These are phyloP conservation scores for Puccinellia tenuiflora DNA, from an alignment of 176 grass and related monocot species.

Conservation along the genomic window DNA sequence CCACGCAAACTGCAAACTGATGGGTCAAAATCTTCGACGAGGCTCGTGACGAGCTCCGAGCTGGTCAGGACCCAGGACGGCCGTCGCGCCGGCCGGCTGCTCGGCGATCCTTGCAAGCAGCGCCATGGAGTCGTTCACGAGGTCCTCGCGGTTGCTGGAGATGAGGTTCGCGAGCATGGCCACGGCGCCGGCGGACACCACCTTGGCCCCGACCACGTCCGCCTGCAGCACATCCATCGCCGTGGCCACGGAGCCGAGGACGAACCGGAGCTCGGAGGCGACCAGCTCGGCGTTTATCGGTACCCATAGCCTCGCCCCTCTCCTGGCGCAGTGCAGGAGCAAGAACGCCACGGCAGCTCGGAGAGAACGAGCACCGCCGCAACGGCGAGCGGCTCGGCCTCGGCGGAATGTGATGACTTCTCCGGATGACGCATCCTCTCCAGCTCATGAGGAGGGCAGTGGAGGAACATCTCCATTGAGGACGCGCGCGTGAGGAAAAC, in stretches of 20 bases:
- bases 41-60: constrained; percentile 24
- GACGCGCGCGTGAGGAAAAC: too few relatives aligned
- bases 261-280: constrained; percentile 51
- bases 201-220: neutral
- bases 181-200: constrained; percentile 46
- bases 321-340: constrained; percentile 35
- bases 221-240: constrained; percentile 49
- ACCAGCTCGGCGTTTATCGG: constrained; percentile 54
- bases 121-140: constrained; percentile 44
- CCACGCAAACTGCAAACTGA: too few relatives aligned
- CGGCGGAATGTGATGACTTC: too few relatives aligned
- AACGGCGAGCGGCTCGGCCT: neutral
- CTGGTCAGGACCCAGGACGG: constrained; percentile 35
- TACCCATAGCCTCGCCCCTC: constrained; percentile 55
- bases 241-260: constrained; percentile 53
- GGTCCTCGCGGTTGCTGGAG: constrained; percentile 25
- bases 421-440: too few relatives aligned
- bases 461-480: too few relatives aligned
- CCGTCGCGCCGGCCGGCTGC: constrained; percentile 34
- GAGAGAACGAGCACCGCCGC: constrained; percentile 52
- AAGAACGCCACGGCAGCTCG: constrained; percentile 73
- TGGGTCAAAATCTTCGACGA: too few relatives aligned
- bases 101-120: constrained; percentile 57
- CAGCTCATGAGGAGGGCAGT: too few relatives aligned
- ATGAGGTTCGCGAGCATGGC: constrained; percentile 40